Evolutionary conservation across 2,329 filamentous ascomycete genomes (phyloP).

Genomic region (Polychaeton citri): DNA sequence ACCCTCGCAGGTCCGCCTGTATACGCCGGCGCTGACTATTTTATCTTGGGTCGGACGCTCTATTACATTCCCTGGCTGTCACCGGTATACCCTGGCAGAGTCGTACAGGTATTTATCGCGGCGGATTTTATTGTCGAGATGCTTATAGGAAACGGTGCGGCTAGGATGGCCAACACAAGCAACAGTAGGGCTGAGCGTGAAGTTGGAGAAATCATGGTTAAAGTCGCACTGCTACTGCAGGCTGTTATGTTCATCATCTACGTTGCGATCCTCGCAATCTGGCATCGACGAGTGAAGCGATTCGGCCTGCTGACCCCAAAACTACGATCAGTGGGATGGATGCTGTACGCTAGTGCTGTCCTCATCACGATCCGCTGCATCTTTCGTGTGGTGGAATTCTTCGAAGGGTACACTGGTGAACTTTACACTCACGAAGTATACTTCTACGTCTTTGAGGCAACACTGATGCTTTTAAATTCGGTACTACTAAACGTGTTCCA

Average conservation of each 20-base stretch:
- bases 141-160: slow-evolving; percentile 39
- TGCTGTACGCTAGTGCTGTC: slow-evolving; percentile 35
- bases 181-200: slow-evolving; percentile 20
- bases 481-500: slow-evolving; percentile 39
- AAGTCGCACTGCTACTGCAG: slow-evolving; percentile 37
- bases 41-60: slow-evolving; percentile 45
- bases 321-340: slow-evolving; percentile 29
- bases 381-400: slow-evolving; percentile 40
- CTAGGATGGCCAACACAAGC: slow-evolving; percentile 29
- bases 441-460: slow-evolving; percentile 42
- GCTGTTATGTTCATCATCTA: slow-evolving; percentile 37
- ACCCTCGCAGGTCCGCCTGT: slow-evolving; percentile 40
- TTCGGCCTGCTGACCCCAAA: slow-evolving; percentile 29
- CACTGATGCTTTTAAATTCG: slow-evolving; percentile 39
- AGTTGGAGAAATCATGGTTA: slow-evolving; percentile 33
- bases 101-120: slow-evolving; percentile 46
- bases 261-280: slow-evolving; percentile 30
- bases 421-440: slow-evolving; percentile 35
- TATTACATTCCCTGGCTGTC: slow-evolving; percentile 49
- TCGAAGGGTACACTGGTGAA: slow-evolving; percentile 23
- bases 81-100: slow-evolving; percentile 43
- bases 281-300: slow-evolving; percentile 23
- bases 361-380: slow-evolving; percentile 38
- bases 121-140: slow-evolving; percentile 39
- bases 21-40: slow-evolving; percentile 46